Conservation (phyloP, 768 basidiomycete genomes). For the Lentinus tigrinus region DNA sequence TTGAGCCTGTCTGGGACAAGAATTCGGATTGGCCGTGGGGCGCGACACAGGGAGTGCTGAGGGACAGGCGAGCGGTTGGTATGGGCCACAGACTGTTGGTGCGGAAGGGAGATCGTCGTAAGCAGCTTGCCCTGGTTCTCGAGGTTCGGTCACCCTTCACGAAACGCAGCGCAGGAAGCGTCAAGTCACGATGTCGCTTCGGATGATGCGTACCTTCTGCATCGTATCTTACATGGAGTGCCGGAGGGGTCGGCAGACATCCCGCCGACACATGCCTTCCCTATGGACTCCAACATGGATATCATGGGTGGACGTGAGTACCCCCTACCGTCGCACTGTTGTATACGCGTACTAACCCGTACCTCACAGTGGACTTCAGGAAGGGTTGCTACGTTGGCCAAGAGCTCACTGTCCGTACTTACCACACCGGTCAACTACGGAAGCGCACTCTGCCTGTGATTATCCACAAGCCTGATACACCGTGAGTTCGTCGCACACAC, state of each 20-base stretch:
- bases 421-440: constrained; percentile 88
- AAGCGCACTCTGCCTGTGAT: constrained; percentile 88
- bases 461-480: constrained; percentile 42
- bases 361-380: constrained; percentile 76
- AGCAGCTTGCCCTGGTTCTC: constrained; percentile 33
- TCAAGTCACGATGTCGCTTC: constrained; percentile 54
- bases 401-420: constrained; percentile 94
- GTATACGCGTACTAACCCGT: not conserved
- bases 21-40: constrained; percentile 59
- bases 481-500: constrained; percentile 14
- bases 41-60: constrained; percentile 45
- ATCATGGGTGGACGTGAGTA: constrained; percentile 87
- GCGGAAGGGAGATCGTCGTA: constrained; percentile 70
- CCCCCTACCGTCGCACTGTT: not conserved
- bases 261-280: constrained; percentile 73
- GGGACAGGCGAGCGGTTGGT: constrained; percentile 68
- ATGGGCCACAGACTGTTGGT: constrained; percentile 79
- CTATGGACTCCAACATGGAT: constrained; percentile 94
- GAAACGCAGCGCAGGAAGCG: constrained; percentile 47
- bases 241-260: constrained; percentile 87
- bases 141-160: constrained; percentile 2
- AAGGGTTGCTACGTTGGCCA: constrained; percentile 99
- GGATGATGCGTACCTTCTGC: constrained; percentile 65
- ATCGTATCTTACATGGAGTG: constrained; percentile 79
- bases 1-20: constrained; percentile 73